These are phyloP conservation scores for Fusarium papillatum DNA, from an alignment of 2,329 filamentous ascomycete genomes.

Conservation along the genomic window DNA sequence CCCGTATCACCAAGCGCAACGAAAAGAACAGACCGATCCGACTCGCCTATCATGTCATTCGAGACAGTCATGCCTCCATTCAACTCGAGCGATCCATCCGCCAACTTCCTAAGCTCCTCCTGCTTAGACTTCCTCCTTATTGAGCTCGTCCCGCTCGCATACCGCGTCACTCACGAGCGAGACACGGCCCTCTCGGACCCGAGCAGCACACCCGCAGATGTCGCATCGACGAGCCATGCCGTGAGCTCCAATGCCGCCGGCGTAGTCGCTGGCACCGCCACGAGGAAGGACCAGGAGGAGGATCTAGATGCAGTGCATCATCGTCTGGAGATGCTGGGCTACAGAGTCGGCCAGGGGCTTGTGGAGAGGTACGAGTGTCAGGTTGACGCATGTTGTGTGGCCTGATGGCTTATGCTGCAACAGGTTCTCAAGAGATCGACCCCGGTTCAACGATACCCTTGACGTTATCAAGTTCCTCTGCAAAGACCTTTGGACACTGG, in stretches of 20 bases:
- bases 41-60: slow-evolving; percentile 73
- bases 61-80: slow-evolving; percentile 77
- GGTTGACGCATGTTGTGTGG: neutral
- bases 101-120: slow-evolving; percentile 84
- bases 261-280: slow-evolving; percentile 38
- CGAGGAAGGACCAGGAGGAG: slow-evolving; percentile 78
- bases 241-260: slow-evolving; percentile 44
- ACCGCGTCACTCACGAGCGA: slow-evolving; percentile 84
- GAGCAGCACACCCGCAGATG: slow-evolving; percentile 33
- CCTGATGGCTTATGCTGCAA: slow-evolving; percentile 54
- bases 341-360: slow-evolving; percentile 91
- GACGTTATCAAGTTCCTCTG: slow-evolving; percentile 99
- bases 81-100: slow-evolving; percentile 80
- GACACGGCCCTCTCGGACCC: slow-evolving; percentile 61
- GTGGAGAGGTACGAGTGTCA: slow-evolving; percentile 78
- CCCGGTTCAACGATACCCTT: slow-evolving; percentile 91
- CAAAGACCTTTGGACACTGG: slow-evolving; percentile 96
- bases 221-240: slow-evolving; percentile 36
- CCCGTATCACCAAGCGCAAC: neutral
- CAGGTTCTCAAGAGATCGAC: slow-evolving; percentile 86
- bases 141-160: slow-evolving; percentile 94
- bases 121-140: slow-evolving; percentile 96
- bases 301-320: slow-evolving; percentile 88
- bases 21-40: neutral
- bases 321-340: slow-evolving; percentile 86